phyloP scores from a whole-genome alignment of 192 early-diverging fungal species.

The Diversispora epigaea region DNA sequence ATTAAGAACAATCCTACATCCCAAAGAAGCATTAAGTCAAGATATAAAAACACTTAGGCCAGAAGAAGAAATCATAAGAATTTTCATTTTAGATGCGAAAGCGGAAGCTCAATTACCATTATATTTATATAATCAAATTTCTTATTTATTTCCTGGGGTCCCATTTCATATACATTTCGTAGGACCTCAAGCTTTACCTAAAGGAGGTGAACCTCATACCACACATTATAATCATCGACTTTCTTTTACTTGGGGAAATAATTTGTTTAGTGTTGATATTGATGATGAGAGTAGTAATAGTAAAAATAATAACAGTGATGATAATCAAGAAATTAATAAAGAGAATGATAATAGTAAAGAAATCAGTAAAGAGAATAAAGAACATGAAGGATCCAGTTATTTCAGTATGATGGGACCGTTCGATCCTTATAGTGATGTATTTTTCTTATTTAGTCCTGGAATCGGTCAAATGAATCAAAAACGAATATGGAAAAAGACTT shows the following conservation, averaged over 20 bases:
- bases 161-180: slow-evolving; percentile 80
- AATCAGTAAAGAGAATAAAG: too few species aligned
- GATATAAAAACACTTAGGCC: not conserved
- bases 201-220: slow-evolving; percentile 35
- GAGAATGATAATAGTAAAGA: too few species aligned
- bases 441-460: slow-evolving; percentile 79
- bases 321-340: too few species aligned
- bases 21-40: slow-evolving; percentile 26
- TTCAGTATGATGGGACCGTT: slow-evolving; percentile 49
- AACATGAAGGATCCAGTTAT: too few species aligned
- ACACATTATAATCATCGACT: slow-evolving; percentile 58
- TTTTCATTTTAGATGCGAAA: slow-evolving; percentile 56
- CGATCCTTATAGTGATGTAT: slow-evolving; percentile 76
- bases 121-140: slow-evolving; percentile 71
- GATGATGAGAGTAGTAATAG: slow-evolving; percentile 28
- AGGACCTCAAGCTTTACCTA: slow-evolving; percentile 62
- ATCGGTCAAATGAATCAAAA: slow-evolving; percentile 62
- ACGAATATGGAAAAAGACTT: slow-evolving; percentile 63
- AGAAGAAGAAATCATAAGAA: not conserved
- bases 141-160: slow-evolving; percentile 69
- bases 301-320: too few species aligned
- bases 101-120: slow-evolving; percentile 75
- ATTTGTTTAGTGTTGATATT: slow-evolving; percentile 64
- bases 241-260: slow-evolving; percentile 66
- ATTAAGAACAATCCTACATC: slow-evolving; percentile 43